phyloP scores from a whole-genome alignment of 768 basidiomycete species.

The Wakefieldia striispora region DNA sequence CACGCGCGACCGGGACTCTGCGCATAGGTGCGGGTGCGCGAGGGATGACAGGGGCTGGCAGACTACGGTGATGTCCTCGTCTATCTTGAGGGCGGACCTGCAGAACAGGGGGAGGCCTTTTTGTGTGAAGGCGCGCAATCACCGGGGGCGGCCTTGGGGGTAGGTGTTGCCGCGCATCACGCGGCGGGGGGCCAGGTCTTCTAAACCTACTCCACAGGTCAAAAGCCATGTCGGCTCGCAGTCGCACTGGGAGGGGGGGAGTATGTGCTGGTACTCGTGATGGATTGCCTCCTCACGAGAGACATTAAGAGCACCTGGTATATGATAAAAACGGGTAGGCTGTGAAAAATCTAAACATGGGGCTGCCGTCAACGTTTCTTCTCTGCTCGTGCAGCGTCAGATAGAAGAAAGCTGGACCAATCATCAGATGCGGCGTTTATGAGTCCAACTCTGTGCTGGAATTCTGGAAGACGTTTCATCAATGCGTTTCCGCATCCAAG shows the following conservation, averaged over 20 bases:
- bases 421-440: constrained; percentile 26
- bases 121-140: constrained; percentile 17
- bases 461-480: constrained; percentile 33
- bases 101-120: constrained; percentile 15
- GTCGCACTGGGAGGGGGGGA: constrained; percentile 12
- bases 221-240: constrained; percentile 22
- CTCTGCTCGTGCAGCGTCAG: constrained; percentile 24
- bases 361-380: constrained; percentile 24
- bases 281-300: constrained; percentile 10
- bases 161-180: constrained; percentile 14
- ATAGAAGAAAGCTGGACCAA: constrained; percentile 28
- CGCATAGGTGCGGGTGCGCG: constrained; percentile 13
- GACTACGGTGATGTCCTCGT: constrained; percentile 17
- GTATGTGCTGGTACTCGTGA: constrained; percentile 1
- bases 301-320: constrained; percentile 28
- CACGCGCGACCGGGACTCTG: constrained; percentile 15
- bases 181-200: constrained; percentile 7
- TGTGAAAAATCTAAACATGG: constrained; percentile 26
- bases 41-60: constrained; percentile 3
- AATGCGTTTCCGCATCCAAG: constrained; percentile 18
- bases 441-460: constrained; percentile 13
- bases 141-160: constrained; percentile 14
- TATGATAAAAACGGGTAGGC: constrained; percentile 28
- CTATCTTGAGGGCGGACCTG: constrained; percentile 18
- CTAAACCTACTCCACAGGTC: constrained; percentile 28